Evolutionary conservation across 805 yeast genomes (phyloP), one percentile per base, ranked within the genome.

Genomic region (Yamadazyma sp.): DNA sequence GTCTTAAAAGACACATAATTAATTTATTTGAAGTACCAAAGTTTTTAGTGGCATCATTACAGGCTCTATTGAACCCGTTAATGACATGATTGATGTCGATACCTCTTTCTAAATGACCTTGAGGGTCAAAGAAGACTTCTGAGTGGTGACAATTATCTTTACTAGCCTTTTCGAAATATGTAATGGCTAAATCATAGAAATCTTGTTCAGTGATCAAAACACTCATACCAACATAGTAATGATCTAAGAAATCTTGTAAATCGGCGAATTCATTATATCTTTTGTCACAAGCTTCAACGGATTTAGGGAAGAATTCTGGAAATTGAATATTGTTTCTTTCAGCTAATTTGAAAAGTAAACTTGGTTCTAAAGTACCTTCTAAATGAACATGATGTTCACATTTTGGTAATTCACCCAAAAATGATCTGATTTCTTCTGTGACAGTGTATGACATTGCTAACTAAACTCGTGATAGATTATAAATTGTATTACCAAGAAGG

Each of bases 331-430:
- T 57, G 62, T 84, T 83, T 61, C 86, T 74, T 49, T 72, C 61
- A 0, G 91, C 88, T 37, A 85, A 63, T 34, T 76, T 74, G 59
- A 83, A 82, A 39, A 85, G 63, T 23, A 84, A 69, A 31, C 76
- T 75, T n/a, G 94, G 93, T 42, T 81, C 84, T 37, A 85, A 58
- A 26, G 94, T 83, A 22, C 94, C 95, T 64, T 85, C 94, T 29
- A 86, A 56, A 59, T 86, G 95, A 42, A 85, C 75, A 54, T 86
- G 95, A 55, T 85, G 91, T 57, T 86, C 95, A 65, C 93, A 85
- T 59, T 86, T 86, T 39, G 95, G 95, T 33, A 86, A 65, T 47
- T 81, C 91, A 26, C 58, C 64, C 31, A 84, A 69, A 56, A 83
- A 84, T n/a, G 33, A 16, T 16, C 28, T 30, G 10, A 43, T 23